Evolutionary conservation across 805 yeast genomes (phyloP).

Genomic region (Pichia gijzeniarum): DNA sequence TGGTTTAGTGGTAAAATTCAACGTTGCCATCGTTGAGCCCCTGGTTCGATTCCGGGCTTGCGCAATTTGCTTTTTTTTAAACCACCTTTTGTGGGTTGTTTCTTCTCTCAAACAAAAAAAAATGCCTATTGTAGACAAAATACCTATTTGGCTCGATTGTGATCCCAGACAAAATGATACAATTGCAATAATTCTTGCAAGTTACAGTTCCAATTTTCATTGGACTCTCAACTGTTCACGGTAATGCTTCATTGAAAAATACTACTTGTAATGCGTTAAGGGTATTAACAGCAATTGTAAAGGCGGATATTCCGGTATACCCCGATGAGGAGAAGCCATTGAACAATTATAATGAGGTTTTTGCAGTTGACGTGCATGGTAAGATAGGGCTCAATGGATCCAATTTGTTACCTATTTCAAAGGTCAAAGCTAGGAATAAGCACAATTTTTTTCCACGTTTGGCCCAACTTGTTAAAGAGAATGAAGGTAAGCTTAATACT

Average conservation of each 20-base stretch:
- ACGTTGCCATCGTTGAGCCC: constrained; percentile 26
- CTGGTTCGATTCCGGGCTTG: constrained; percentile 27
- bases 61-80: constrained; percentile 11
- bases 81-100: too few species aligned
- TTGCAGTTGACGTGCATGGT: constrained; percentile 69
- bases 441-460: constrained; percentile 23
- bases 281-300: constrained; percentile 52
- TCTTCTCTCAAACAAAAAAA: too few species aligned
- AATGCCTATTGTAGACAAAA: constrained; percentile 13
- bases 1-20: constrained; percentile 25
- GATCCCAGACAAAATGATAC: constrained; percentile 93
- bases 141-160: constrained; percentile 85
- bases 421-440: constrained; percentile 16
- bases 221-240: constrained; percentile 74
- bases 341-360: constrained; percentile 35
- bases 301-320: constrained; percentile 54
- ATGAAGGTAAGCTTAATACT: constrained; percentile 47
- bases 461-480: constrained; percentile 19
- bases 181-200: constrained; percentile 61
- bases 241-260: constrained; percentile 55
- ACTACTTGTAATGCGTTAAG: constrained; percentile 69
- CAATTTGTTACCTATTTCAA: constrained; percentile 46
- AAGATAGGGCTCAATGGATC: constrained; percentile 75
- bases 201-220: constrained; percentile 53
- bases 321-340: constrained; percentile 60